phyloP scores from a whole-genome alignment of 257 asterid genomes.

The Penstemon davidsonii region DNA sequence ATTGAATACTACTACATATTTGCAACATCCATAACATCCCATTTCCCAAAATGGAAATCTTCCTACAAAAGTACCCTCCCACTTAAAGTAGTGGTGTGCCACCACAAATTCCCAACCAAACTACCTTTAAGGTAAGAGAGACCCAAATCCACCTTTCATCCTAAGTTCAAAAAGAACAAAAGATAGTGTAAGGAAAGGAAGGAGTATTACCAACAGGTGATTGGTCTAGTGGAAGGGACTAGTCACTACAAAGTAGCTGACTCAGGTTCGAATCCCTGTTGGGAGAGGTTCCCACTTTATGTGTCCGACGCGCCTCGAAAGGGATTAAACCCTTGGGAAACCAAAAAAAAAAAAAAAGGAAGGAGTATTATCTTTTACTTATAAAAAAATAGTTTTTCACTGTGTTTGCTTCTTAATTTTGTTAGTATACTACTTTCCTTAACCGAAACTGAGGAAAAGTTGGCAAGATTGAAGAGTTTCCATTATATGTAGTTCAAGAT shows the following conservation, averaged over 20 bases:
- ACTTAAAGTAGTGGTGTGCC: not conserved
- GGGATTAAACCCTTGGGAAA: no score
- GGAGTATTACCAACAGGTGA: slow-evolving; percentile 4
- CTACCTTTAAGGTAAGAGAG: not conserved
- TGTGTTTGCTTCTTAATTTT: not conserved
- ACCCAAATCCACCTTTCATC: not conserved
- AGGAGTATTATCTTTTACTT: not conserved
- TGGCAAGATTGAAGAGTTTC: not conserved
- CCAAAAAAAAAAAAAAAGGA: no score
- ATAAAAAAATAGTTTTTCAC: slow-evolving; percentile 1
- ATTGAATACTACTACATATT: not conserved
- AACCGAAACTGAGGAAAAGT: not conserved
- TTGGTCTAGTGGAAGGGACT: slow-evolving; percentile 92
- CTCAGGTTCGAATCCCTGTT: not conserved
- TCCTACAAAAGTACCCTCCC: not conserved
- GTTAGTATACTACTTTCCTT: not conserved
- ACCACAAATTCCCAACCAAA: not conserved
- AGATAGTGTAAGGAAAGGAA: not conserved
- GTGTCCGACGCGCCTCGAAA: no score
- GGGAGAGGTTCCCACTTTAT: not conserved
- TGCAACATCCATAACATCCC: not conserved
- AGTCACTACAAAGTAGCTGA: slow-evolving; percentile 88
- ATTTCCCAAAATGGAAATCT: not conserved
- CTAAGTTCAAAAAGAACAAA: not conserved
- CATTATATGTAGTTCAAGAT: not conserved